These are phyloP conservation scores for Cryptococcus hybrid DNA, from an alignment of 1,284 basidiomycete genomes.

Conservation along the genomic window DNA sequence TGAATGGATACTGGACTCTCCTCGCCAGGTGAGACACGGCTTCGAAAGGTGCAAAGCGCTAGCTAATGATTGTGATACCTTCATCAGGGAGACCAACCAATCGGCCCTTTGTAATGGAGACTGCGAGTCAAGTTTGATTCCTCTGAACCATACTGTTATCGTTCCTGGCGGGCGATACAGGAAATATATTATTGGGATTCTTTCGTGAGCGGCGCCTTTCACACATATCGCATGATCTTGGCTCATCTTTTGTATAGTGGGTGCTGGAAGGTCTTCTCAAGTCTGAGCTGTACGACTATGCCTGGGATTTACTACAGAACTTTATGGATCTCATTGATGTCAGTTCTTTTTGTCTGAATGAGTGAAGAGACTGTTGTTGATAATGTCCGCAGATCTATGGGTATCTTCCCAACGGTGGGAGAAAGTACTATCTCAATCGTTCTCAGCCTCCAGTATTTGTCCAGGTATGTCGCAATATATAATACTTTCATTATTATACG, in stretches of 20 bases:
- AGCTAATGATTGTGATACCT: background rate
- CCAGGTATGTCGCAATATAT: slow-evolving; percentile 56
- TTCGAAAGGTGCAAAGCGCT: background rate
- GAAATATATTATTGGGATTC: slow-evolving; percentile 52
- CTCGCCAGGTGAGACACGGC: slow-evolving; percentile 58
- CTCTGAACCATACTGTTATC: slow-evolving; percentile 84
- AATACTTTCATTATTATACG: background rate
- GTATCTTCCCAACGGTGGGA: slow-evolving; percentile 89
- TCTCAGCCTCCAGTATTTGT: slow-evolving; percentile 88
- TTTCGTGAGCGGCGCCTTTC: background rate
- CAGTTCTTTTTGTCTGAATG: slow-evolving; percentile 1
- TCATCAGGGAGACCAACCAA: slow-evolving; percentile 59
- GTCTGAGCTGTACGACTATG: slow-evolving; percentile 70
- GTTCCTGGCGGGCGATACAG: slow-evolving; percentile 76
- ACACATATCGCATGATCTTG: background rate
- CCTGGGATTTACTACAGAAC: slow-evolving; percentile 75
- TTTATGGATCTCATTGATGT: slow-evolving; percentile 86
- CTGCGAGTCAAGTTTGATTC: slow-evolving; percentile 81
- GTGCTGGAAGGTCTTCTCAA: slow-evolving; percentile 78
- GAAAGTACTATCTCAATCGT: slow-evolving; percentile 64
- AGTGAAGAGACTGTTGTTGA: background rate
- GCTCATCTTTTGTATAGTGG: slow-evolving; percentile 58
- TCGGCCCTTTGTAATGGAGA: slow-evolving; percentile 62
- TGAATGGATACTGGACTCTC: slow-evolving; percentile 78
- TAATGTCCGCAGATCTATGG: slow-evolving; percentile 52